Evolutionary conservation across 495 filamentous ascomycete species (phyloP).

Genomic region (Aspergillus heteromorphus): DNA sequence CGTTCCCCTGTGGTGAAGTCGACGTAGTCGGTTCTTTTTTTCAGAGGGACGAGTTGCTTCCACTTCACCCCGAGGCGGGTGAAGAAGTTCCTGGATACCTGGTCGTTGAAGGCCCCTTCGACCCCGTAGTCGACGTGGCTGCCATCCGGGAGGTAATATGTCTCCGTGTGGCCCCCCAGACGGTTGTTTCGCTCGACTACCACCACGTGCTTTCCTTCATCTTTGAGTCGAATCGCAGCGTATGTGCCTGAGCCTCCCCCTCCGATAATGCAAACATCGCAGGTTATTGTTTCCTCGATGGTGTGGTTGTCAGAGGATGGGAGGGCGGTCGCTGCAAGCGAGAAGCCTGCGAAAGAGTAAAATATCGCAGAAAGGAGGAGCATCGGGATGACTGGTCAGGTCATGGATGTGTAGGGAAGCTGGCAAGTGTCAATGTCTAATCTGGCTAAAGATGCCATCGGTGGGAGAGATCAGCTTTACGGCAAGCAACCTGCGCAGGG

Average conservation of each 20-base stretch:
- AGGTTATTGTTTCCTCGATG: slow-evolving; percentile 3
- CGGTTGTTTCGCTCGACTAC: slow-evolving; percentile 38
- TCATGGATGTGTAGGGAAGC: background rate
- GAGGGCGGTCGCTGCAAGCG: background rate
- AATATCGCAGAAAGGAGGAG: background rate
- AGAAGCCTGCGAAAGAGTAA: background rate
- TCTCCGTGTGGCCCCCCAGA: slow-evolving; percentile 47
- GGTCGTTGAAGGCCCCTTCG: slow-evolving; percentile 31
- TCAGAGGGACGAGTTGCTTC: slow-evolving; percentile 26
- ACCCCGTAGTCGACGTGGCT: slow-evolving; percentile 44
- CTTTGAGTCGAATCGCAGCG: slow-evolving; percentile 36
- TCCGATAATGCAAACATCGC: slow-evolving; percentile 46
- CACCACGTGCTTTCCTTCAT: slow-evolving; percentile 33
- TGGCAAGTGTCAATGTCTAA: background rate
- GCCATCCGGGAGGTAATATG: slow-evolving; percentile 36
- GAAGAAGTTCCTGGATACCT: slow-evolving; percentile 33
- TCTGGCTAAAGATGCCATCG: background rate
- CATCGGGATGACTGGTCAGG: background rate
- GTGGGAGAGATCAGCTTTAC: background rate
- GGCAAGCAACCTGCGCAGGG: background rate
- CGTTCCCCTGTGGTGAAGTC: slow-evolving; percentile 37
- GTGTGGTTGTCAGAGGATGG: background rate
- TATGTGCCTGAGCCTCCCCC: slow-evolving; percentile 46
- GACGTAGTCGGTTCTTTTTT: slow-evolving; percentile 9
- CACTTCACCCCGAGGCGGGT: slow-evolving; percentile 23